Percentiles rank a stretch among this genome's conserved stretches.
phyloP scores from a whole-genome alignment of 2,329 filamentous ascomycete genomes.

The Trichophyton schoenleinii region DNA sequence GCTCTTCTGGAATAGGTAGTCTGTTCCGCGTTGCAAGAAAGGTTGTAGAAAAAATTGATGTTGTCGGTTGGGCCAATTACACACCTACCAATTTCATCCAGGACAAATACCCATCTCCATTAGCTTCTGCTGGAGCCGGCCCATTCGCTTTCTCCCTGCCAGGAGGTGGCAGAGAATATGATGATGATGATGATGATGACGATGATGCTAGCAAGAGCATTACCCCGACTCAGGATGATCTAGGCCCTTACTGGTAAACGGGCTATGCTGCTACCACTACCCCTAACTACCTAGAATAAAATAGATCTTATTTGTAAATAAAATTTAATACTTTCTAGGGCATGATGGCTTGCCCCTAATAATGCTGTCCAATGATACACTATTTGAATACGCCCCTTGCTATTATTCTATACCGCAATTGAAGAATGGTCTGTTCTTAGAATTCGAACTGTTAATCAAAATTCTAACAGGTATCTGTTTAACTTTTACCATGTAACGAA shows the following conservation, averaged over 20 bases:
- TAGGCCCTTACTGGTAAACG: neutral
- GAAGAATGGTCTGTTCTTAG: neutral
- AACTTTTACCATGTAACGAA: neutral
- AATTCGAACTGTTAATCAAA: neutral
- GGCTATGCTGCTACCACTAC: neutral
- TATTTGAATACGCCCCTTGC: no score
- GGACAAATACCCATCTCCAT: neutral
- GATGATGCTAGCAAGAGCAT: neutral
- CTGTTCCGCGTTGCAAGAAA: conserved; percentile 23
- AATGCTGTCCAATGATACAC: no score
- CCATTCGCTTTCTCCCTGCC: neutral
- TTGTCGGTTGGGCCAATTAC: conserved; percentile 23
- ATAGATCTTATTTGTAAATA: neutral
- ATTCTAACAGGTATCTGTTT: neutral
- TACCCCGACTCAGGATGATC: neutral
- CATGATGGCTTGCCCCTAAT: no score
- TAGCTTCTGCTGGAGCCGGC: neutral
- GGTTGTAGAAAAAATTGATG: conserved; percentile 28
- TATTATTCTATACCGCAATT: neutral
- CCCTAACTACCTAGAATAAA: neutral
- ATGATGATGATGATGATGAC: neutral
- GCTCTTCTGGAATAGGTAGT: conserved; percentile 17
- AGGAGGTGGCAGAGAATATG: neutral
- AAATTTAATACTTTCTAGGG: neutral
- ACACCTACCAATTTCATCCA: conserved; percentile 7